phyloP scores from a whole-genome alignment of 768 basidiomycete species.

The Serendipita sp. region DNA sequence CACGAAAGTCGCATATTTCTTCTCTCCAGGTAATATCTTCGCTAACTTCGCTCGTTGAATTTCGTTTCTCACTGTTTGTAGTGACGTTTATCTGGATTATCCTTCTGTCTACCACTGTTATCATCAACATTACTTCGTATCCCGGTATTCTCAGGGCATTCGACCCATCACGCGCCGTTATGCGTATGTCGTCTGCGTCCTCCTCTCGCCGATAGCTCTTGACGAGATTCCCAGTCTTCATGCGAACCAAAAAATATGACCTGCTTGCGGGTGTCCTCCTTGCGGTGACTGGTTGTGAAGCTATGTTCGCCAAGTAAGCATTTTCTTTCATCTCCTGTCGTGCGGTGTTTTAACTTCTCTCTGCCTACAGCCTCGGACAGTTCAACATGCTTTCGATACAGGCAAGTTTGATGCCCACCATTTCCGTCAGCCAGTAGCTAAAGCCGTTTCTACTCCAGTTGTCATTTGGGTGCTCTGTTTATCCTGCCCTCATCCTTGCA shows the following conservation, averaged over 20 bases:
- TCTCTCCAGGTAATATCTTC: conserved; percentile 27
- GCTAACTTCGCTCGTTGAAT: conserved; percentile 18
- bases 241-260: conserved; percentile 45
- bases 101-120: conserved; percentile 35
- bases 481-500: conserved; percentile 43
- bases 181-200: conserved; percentile 22
- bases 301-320: conserved; percentile 47
- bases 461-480: conserved; percentile 37
- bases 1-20: conserved; percentile 22
- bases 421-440: too few species aligned
- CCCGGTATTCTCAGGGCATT: conserved; percentile 12
- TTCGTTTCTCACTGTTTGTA: conserved; percentile 11
- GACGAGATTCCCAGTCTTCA: conserved; percentile 31
- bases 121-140: conserved; percentile 36
- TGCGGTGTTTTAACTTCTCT: too few species aligned
- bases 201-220: conserved; percentile 40
- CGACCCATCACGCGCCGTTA: too few species aligned
- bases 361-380: conserved; percentile 18
- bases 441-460: conserved; percentile 19
- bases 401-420: conserved; percentile 16
- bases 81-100: conserved; percentile 43
- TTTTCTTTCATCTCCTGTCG: too few species aligned
- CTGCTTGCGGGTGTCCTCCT: conserved; percentile 48
- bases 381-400: conserved; percentile 48
- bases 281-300: conserved; percentile 54